Conservation (phyloP, 1,284 basidiomycete genomes). For the Cerrena zonata region DNA sequence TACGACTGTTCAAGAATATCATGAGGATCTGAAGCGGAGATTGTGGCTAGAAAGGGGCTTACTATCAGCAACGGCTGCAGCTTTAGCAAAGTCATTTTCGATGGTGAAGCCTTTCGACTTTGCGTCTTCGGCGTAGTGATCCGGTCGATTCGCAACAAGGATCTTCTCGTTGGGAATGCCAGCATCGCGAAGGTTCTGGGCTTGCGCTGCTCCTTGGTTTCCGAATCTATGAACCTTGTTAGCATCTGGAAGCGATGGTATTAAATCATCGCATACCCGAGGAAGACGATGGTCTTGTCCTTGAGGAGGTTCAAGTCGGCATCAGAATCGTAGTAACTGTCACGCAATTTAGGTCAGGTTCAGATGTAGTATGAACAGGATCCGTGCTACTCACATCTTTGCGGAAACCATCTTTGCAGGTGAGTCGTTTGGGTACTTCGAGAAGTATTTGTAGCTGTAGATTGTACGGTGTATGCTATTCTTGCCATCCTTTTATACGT, state of each 20-base stretch:
- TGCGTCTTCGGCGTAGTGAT: slow-evolving; percentile 53
- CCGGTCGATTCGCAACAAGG: slow-evolving; percentile 52
- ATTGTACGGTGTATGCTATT: neutral
- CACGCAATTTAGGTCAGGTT: slow-evolving; percentile 9
- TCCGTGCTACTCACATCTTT: slow-evolving; percentile 39
- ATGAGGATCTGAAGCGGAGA: neutral
- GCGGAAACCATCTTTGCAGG: slow-evolving; percentile 31
- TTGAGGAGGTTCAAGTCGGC: slow-evolving; percentile 45
- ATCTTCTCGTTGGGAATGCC: slow-evolving; percentile 59
- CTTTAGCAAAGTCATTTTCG: slow-evolving; percentile 52
- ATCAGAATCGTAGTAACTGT: slow-evolving; percentile 58
- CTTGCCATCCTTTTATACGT: neutral
- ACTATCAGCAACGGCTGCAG: slow-evolving; percentile 53
- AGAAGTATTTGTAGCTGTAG: neutral
- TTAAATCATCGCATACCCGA: too few species aligned
- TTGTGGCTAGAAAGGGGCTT: slow-evolving; percentile 8
- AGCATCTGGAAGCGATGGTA: slow-evolving; percentile 5
- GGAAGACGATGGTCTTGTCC: slow-evolving; percentile 53
- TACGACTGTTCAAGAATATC: slow-evolving; percentile 24
- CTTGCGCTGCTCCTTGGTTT: slow-evolving; percentile 63
- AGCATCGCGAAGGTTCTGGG: slow-evolving; percentile 59
- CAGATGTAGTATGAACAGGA: too few species aligned
- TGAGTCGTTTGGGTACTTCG: too few species aligned
- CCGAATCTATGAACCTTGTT: slow-evolving; percentile 45
- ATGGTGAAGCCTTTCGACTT: slow-evolving; percentile 52